phyloP scores from a whole-genome alignment of 768 basidiomycete genomes.

The Mycena rosella region DNA sequence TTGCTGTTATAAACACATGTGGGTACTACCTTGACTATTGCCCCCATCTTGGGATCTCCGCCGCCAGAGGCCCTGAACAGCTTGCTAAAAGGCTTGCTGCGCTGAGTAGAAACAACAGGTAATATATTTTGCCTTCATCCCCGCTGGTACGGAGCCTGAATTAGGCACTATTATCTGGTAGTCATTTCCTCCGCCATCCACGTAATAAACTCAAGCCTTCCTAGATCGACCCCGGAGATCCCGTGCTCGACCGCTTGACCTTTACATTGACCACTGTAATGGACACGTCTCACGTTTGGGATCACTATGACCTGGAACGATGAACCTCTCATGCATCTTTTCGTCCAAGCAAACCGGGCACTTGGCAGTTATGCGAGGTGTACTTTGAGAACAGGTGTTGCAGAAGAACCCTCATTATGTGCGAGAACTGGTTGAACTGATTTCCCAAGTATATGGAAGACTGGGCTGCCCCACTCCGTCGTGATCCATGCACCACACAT shows the following conservation, averaged over 20 bases:
- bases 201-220: background rate
- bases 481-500: conserved; percentile 6
- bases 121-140: too few species aligned
- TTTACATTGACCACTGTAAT: background rate
- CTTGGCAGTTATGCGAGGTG: background rate
- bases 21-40: too few species aligned
- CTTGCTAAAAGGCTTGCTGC: too few species aligned
- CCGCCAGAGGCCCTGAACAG: too few species aligned
- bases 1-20: too few species aligned
- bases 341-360: background rate
- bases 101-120: too few species aligned
- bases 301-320: background rate
- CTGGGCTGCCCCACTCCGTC: too few species aligned
- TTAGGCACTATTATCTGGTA: too few species aligned
- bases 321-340: background rate
- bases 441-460: background rate
- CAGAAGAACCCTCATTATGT: conserved; percentile 8
- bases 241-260: background rate
- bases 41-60: too few species aligned
- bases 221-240: background rate
- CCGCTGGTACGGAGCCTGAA: too few species aligned
- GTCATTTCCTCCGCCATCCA: too few species aligned
- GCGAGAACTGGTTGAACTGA: conserved; percentile 1
- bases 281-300: background rate
- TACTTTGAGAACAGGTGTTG: conserved; percentile 13